Evolutionary conservation across 148 eudicot genomes (phyloP).

Genomic region (Rhododendron kiyosumense): DNA sequence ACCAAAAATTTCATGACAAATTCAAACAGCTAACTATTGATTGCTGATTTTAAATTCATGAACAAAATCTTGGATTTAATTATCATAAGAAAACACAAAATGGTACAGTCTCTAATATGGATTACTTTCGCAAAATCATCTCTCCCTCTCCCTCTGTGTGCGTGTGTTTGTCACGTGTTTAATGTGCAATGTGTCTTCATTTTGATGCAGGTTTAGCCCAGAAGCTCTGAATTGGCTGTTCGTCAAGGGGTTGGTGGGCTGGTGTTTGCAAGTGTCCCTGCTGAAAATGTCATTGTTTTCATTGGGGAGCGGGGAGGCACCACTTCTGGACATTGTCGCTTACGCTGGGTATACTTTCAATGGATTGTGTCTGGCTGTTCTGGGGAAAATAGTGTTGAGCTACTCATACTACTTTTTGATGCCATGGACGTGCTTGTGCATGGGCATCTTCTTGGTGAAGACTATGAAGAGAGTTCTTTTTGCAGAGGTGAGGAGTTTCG

Average conservation of each 20-base stretch:
- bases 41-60: background rate
- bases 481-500: conserved; percentile 64
- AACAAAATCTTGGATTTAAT: background rate
- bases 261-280: conserved; percentile 51
- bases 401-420: conserved; percentile 51
- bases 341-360: conserved; percentile 66
- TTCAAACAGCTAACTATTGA: background rate
- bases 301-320: conserved; percentile 64
- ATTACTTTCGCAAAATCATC: background rate
- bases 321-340: conserved; percentile 61
- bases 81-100: background rate
- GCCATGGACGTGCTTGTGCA: conserved; percentile 62
- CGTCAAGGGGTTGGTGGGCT: conserved; percentile 27
- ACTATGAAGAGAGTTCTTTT: conserved; percentile 69
- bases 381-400: conserved; percentile 44
- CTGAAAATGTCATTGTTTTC: conserved; percentile 62
- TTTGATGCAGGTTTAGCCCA: conserved; percentile 22
- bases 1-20: background rate
- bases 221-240: conserved; percentile 31
- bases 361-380: conserved; percentile 54
- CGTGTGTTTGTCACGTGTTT: background rate
- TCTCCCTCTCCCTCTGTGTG: background rate
- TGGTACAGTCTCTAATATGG: background rate
- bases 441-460: conserved; percentile 64
- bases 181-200: background rate